These are phyloP conservation scores for Ophiostoma quercus DNA, from an alignment of 2,329 filamentous ascomycete genomes.

Conservation along the genomic window DNA sequence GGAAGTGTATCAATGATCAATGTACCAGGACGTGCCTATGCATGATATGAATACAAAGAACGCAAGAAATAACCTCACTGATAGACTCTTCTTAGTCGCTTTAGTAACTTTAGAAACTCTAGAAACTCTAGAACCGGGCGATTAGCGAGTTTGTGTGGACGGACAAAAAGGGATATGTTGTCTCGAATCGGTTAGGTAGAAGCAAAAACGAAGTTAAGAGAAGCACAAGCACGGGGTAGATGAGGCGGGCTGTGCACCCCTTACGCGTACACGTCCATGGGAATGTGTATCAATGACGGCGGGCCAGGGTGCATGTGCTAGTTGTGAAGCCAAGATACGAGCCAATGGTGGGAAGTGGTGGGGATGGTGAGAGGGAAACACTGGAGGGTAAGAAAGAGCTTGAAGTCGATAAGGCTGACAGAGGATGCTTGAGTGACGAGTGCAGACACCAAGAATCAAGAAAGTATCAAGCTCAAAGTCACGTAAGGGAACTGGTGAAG, in stretches of 20 bases:
- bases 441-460: not conserved
- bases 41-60: too few relatives aligned
- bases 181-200: not conserved
- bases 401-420: too few relatives aligned
- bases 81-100: too few relatives aligned
- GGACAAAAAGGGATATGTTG: not conserved
- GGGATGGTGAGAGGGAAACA: not conserved
- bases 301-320: not conserved
- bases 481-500: not conserved
- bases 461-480: not conserved
- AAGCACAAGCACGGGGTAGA: not conserved
- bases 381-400: not conserved
- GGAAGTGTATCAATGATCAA: not conserved
- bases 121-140: not conserved
- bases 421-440: not conserved
- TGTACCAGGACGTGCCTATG: too few relatives aligned
- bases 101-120: too few relatives aligned
- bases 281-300: not conserved
- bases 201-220: too few relatives aligned
- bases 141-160: not conserved
- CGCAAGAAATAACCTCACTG: too few relatives aligned
- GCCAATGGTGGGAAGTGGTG: not conserved
- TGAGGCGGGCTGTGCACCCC: slow-evolving; percentile 8
- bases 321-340: not conserved
- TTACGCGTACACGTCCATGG: slow-evolving; percentile 1